Evolutionary conservation across 2,329 filamentous ascomycete genomes (phyloP), one percentile per base, ranked within the genome.

Genomic region (Talaromyces sp.): DNA sequence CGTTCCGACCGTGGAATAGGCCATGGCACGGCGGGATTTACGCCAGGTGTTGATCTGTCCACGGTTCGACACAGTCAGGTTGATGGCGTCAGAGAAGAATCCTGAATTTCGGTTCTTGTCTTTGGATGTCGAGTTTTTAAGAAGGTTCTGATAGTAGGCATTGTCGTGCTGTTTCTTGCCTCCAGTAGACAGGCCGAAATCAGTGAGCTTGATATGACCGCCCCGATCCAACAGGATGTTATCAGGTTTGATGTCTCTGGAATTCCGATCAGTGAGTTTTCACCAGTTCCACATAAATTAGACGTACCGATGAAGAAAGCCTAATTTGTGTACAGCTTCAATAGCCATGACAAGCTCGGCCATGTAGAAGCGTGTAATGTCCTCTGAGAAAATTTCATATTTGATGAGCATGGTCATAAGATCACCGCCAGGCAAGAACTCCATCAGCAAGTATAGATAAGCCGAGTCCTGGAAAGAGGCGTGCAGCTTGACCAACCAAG

Each of bases 331-430:
- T 49, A 99, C 95, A 14, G 95, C 95, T 73, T 99, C 95, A 67
- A 99, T 98, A n/a, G 95, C 95, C 72, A 98, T 84, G 26, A 96
- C 91, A 69, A 98, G 93, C 76, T 99, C 93, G 26, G 95, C 95
- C 86, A 99, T 99, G 78, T 99, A 99, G 78, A 99, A 99, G 19
- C 95, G 87, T 31, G 95, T 99, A 67, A 99, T 98, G 68, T 99
- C 95, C 75, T 98, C 93, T 0, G 92, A 96, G 76, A 99, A 99
- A 75, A 99, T 97, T 75, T 99, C 95, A 72, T 99, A 99, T 83
- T 98, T 99, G 81, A 99, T 99, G 68, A 99, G 83, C 95, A 99
- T 99, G 3, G 95, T 99, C 95, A 99, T 99, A 75, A 99, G 78
- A 80, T 99, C 95, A 76, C 95, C 95, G 76, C 95, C 95, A 8